Conservation (phyloP, 345 rosid genomes). For the Abelmoschus esculentus region DNA sequence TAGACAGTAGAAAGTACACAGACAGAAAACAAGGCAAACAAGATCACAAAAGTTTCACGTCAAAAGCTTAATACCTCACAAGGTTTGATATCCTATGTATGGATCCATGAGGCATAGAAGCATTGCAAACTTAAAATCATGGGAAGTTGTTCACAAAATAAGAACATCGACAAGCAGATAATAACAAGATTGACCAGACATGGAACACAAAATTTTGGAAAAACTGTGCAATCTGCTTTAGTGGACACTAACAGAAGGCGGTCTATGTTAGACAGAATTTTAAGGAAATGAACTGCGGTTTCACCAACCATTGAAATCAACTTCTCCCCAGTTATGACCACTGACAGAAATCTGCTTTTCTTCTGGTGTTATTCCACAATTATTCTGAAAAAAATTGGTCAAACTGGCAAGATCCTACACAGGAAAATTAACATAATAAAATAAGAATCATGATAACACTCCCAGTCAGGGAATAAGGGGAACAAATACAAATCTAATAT, state of each 20-base stretch:
- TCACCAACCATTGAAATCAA: conserved; percentile 74
- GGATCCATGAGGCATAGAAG: neutral
- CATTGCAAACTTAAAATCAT: neutral
- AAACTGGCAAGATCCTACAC: conserved; percentile 67
- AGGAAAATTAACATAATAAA: neutral
- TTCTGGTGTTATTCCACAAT: conserved; percentile 60
- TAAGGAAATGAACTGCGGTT: neutral
- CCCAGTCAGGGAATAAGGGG: neutral
- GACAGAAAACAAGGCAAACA: neutral
- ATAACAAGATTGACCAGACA: neutral
- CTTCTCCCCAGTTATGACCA: conserved; percentile 98
- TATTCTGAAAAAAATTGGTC: conserved; percentile 65
- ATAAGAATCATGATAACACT: neutral
- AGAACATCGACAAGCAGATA: neutral
- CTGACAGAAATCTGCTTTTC: conserved; percentile 88
- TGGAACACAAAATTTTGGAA: neutral
- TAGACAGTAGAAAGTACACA: neutral
- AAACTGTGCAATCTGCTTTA: neutral
- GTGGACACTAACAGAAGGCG: neutral
- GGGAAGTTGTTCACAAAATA: neutral
- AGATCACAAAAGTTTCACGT: neutral
- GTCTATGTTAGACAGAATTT: neutral
- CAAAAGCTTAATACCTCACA: neutral
- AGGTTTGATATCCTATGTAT: neutral
- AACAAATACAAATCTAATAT: neutral